Conservation (phyloP, 2,329 filamentous ascomycete species). For the Corynespora cassiicola region DNA sequence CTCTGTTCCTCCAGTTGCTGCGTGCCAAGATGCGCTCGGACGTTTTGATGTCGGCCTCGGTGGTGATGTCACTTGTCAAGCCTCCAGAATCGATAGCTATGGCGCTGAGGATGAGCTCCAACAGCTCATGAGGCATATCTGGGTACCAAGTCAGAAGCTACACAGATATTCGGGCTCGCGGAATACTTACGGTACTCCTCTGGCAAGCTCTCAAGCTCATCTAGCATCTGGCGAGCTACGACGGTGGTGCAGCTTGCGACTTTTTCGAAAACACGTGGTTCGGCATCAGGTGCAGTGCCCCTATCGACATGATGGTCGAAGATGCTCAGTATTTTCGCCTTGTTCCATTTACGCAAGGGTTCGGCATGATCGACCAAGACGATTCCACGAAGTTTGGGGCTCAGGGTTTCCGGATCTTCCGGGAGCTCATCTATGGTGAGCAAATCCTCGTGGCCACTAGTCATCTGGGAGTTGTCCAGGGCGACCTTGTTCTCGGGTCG, state of each 20-base stretch:
- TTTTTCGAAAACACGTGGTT: slow-evolving; percentile 53
- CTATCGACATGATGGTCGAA: slow-evolving; percentile 56
- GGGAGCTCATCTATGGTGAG: slow-evolving; percentile 57
- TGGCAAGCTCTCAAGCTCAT: slow-evolving; percentile 52
- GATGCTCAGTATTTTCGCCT: slow-evolving; percentile 53
- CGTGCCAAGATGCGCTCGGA: slow-evolving; percentile 49
- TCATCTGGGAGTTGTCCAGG: slow-evolving; percentile 54
- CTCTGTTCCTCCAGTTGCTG: slow-evolving; percentile 50
- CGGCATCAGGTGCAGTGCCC: slow-evolving; percentile 49
- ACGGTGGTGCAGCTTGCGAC: slow-evolving; percentile 55
- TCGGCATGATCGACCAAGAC: slow-evolving; percentile 54
- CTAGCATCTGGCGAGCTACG: slow-evolving; percentile 55
- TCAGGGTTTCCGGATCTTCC: slow-evolving; percentile 54
- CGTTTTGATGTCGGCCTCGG: slow-evolving; percentile 47
- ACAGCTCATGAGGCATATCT: slow-evolving; percentile 56
- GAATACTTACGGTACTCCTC: slow-evolving; percentile 57
- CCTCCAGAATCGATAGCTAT: slow-evolving; percentile 56
- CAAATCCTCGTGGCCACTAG: slow-evolving; percentile 53
- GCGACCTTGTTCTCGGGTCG: slow-evolving; percentile 56
- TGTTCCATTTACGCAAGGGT: slow-evolving; percentile 52
- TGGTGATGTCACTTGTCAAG: slow-evolving; percentile 43
- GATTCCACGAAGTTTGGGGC: slow-evolving; percentile 52
- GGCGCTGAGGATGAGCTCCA: slow-evolving; percentile 55
- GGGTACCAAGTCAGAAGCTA: no score
- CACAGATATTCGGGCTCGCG: no score